Evolutionary conservation across 2,329 filamentous ascomycete genomes (phyloP), one percentile per base, ranked within the genome.

Genomic region (Diaporthe capsici): DNA sequence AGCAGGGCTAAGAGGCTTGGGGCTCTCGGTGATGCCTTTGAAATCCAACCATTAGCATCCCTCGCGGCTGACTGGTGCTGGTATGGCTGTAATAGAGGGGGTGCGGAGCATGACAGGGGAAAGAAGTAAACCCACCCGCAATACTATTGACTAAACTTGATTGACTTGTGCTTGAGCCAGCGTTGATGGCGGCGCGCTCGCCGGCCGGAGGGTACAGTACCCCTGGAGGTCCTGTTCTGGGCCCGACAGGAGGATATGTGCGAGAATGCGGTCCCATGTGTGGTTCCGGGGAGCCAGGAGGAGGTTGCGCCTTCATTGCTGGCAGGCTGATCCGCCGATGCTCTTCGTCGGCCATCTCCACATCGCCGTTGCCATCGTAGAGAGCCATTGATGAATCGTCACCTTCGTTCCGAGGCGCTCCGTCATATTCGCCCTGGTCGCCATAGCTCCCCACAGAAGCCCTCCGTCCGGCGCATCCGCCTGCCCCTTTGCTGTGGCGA

Each of bases 401-500:
- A 20, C 83, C 86, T 60, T 88, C 87, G 67, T 81, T 82, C 71
- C 86, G 83, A 67, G 87, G 87, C 25, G 87, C 84, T 25, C 89
- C 90, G 68, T 90, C 88, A 75, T 92, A 88, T 63, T 97, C 94
- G 72, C 96, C 95, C 49, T 95, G 94, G 25, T 93, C 92, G 39
- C 91, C 93, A 83, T 95, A 97, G 82, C 93, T 93, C 58, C 93
- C 93, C 89, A 95, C 93, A 80, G 96, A 98, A 53, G 95, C 93
- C 78, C 97, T 90, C 75, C 97, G 92, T 74, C 97, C 97, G 17
- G 97, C 97, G 85, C 97, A 99, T 65, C 97, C 97, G 72, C 97
- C 97, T 72, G 96, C 94, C 47, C 97, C 97, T 85, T 98, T 98
- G 82, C 95, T 98, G 83, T 99, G 97, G 76, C 97, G 92, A 60